phyloP scores from a whole-genome alignment of 2,329 filamentous ascomycete genomes.

The Colletotrichum sp. region DNA sequence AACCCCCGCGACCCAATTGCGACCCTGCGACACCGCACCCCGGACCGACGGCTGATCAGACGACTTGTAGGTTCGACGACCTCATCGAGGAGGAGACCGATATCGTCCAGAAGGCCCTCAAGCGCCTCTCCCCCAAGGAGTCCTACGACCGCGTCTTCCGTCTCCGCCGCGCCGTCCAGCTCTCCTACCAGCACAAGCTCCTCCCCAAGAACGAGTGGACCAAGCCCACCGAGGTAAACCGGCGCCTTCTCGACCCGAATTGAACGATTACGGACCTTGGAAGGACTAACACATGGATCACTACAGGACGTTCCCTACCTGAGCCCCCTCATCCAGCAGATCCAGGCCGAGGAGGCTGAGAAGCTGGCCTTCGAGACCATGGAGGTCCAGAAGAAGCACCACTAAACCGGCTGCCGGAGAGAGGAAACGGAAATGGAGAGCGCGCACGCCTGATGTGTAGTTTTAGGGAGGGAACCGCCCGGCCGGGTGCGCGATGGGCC shows the following conservation, averaged over 20 bases:
- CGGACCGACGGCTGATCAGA: background rate
- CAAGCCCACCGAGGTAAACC: conserved; percentile 57
- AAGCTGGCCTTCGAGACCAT: conserved; percentile 57
- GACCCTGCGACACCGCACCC: background rate
- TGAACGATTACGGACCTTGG: background rate
- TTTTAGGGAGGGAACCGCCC: conserved; percentile 17
- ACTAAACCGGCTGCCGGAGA: conserved; percentile 15
- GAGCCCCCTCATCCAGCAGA: conserved; percentile 54
- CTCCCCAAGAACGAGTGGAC: conserved; percentile 68
- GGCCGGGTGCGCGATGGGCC: conserved; percentile 8
- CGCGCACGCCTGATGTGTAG: conserved; percentile 20
- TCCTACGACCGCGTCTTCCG: conserved; percentile 98
- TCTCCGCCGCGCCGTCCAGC: conserved; percentile 91
- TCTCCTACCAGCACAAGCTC: conserved; percentile 67
- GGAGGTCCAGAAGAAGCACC: conserved; percentile 54
- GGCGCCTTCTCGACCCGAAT: background rate
- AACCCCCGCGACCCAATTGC: background rate
- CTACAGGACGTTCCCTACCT: conserved; percentile 60
- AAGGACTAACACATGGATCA: conserved; percentile 20
- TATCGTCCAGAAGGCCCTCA: conserved; percentile 83
- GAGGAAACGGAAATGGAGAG: background rate
- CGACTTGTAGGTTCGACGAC: conserved; percentile 79
- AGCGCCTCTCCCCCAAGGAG: conserved; percentile 88
- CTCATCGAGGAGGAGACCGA: conserved; percentile 93
- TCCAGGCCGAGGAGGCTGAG: conserved; percentile 57